Conservation (phyloP, 2,329 filamentous ascomycete species). For the Xylariaceae sp. region DNA sequence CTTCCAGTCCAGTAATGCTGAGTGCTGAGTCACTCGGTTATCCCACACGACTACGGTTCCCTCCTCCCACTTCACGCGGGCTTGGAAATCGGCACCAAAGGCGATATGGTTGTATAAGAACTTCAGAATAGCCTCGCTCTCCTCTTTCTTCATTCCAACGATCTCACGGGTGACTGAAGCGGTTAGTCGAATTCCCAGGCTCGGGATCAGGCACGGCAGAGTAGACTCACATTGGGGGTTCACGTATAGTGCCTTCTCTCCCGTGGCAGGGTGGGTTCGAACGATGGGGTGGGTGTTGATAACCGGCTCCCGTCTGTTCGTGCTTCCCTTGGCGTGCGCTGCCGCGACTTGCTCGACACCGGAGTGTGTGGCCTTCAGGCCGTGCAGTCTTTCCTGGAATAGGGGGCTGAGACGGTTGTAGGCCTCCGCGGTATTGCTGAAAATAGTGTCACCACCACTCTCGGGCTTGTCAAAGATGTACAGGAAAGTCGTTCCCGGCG, state of each 20-base stretch:
- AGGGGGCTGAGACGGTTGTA: constrained; percentile 74
- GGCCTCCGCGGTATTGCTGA: constrained; percentile 71
- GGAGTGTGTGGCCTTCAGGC: constrained; percentile 74
- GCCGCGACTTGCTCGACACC: constrained; percentile 73
- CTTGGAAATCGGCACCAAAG: constrained; percentile 65
- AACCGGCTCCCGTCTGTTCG: constrained; percentile 71
- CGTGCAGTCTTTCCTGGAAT: constrained; percentile 75
- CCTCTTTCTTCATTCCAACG: constrained; percentile 79
- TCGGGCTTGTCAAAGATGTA: constrained; percentile 79
- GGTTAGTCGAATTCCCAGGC: constrained; percentile 3
- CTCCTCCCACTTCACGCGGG: constrained; percentile 68
- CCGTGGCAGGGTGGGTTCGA: constrained; percentile 73
- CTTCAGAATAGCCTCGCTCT: constrained; percentile 70
- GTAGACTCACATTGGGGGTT: constrained; percentile 69
- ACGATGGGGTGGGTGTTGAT: constrained; percentile 70
- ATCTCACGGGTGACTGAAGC: constrained; percentile 68
- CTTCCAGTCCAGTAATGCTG: constrained; percentile 76
- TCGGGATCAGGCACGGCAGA: not conserved
- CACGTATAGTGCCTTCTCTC: constrained; percentile 77
- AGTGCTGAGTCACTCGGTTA: constrained; percentile 73
- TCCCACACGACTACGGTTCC: constrained; percentile 86
- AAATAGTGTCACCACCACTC: constrained; percentile 79
- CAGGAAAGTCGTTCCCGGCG: constrained; percentile 83
- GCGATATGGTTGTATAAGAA: constrained; percentile 74
- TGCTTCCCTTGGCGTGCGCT: constrained; percentile 59